Conservation (phyloP, 2,329 filamentous ascomycete species). For the Aspergillus eucalypticola region DNA sequence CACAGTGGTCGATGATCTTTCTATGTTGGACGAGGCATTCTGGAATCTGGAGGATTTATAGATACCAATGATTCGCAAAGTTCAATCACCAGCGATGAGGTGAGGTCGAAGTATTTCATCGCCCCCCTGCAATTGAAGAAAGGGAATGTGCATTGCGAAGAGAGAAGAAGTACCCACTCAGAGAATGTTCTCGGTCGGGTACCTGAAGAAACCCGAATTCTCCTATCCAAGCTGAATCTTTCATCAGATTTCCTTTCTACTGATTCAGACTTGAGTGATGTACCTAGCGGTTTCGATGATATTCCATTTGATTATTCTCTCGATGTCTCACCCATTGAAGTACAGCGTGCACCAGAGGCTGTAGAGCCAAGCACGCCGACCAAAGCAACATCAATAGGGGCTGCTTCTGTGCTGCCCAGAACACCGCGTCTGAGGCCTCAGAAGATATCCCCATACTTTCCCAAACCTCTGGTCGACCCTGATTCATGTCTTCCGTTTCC, state of each 20-base stretch:
- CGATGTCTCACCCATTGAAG: background rate
- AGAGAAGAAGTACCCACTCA: background rate
- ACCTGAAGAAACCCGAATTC: conserved; percentile 17
- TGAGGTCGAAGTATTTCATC: conserved; percentile 38
- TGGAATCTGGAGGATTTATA: conserved; percentile 40
- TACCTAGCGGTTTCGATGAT: conserved; percentile 31
- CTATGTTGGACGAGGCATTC: conserved; percentile 4
- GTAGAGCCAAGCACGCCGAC: conserved; percentile 11
- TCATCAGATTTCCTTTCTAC: conserved; percentile 28
- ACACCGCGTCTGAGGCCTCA: conserved; percentile 22
- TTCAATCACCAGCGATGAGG: conserved; percentile 42
- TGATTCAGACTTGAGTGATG: conserved; percentile 39
- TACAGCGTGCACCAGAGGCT: background rate
- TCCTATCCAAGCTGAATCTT: conserved; percentile 18
- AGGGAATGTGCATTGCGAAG: background rate
- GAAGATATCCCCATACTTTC: conserved; percentile 48
- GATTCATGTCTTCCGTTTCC: conserved; percentile 62
- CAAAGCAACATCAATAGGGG: conserved; percentile 9
- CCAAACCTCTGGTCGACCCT: conserved; percentile 30
- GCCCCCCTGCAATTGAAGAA: background rate
- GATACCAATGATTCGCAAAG: conserved; percentile 41
- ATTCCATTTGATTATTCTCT: background rate
- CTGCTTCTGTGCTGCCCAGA: conserved; percentile 12
- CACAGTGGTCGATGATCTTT: background rate
- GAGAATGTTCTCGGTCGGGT: background rate